Conservation (phyloP, 2,329 filamentous ascomycete species). For the Emmonsiellopsis sp. region DNA sequence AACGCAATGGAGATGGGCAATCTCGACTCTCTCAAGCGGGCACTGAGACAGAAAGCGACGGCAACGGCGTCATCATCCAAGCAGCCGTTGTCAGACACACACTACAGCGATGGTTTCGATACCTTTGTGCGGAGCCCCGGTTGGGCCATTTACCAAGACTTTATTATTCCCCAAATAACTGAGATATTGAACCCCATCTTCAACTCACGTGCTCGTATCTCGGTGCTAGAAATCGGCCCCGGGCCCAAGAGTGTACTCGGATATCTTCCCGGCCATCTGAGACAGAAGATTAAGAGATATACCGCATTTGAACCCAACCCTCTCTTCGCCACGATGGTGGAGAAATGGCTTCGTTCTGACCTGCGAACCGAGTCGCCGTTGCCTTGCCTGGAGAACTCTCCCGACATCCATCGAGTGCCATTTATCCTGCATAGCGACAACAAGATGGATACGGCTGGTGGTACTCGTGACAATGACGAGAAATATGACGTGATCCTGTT, state of each 20-base stretch:
- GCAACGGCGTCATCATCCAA: slow-evolving; percentile 14
- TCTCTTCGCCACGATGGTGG: slow-evolving; percentile 36
- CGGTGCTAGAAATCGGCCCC: slow-evolving; percentile 51
- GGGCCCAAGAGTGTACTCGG: slow-evolving; percentile 47
- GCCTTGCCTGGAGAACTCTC: slow-evolving; percentile 30
- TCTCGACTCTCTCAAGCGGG: slow-evolving; percentile 34
- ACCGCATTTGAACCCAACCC: slow-evolving; percentile 45
- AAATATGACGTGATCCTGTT: slow-evolving; percentile 50
- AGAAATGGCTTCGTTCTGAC: slow-evolving; percentile 32
- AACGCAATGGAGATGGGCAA: slow-evolving; percentile 29
- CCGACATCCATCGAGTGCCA: slow-evolving; percentile 29
- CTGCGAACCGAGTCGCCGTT: slow-evolving; percentile 26
- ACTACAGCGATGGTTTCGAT: slow-evolving; percentile 43
- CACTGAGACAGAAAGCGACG: slow-evolving; percentile 26
- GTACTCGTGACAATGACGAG: slow-evolving; percentile 17
- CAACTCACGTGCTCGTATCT: slow-evolving; percentile 34
- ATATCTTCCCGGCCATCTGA: slow-evolving; percentile 35
- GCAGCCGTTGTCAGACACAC: slow-evolving; percentile 34
- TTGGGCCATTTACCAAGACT: slow-evolving; percentile 38
- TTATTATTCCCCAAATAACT: slow-evolving; percentile 43
- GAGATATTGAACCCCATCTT: slow-evolving; percentile 34
- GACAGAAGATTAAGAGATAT: slow-evolving; percentile 41
- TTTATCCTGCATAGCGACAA: slow-evolving; percentile 29
- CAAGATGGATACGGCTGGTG: slow-evolving; percentile 10
- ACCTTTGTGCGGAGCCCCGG: slow-evolving; percentile 28